These are phyloP conservation scores for Colletotrichum sublineola DNA, from an alignment of 2,329 filamentous ascomycete genomes.

Conservation along the genomic window DNA sequence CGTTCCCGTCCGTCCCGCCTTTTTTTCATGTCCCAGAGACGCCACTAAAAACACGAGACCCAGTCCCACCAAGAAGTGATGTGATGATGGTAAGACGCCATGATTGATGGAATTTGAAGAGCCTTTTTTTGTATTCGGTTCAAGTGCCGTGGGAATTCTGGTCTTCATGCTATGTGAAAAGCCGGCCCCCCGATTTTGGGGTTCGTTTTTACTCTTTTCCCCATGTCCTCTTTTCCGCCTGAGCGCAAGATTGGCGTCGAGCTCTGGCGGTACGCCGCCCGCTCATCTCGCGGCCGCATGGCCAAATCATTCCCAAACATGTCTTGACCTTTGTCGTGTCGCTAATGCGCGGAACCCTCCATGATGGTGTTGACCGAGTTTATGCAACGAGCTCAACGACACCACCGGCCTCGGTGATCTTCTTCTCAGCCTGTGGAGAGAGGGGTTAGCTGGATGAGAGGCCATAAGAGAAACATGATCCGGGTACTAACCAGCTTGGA, in stretches of 20 bases:
- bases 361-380: constrained; percentile 44
- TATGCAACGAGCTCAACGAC: constrained; percentile 95
- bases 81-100: constrained; percentile 6
- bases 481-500: constrained; percentile 73
- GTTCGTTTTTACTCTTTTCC: constrained; percentile 5
- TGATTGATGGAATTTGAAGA: constrained; percentile 40
- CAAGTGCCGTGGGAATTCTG: constrained; percentile 40
- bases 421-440: constrained; percentile 79
- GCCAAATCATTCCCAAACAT: constrained; percentile 36
- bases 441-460: not conserved
- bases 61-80: not conserved
- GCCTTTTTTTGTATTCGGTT: constrained; percentile 44
- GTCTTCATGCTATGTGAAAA: constrained; percentile 44
- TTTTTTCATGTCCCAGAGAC: constrained; percentile 20
- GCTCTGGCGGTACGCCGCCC: constrained; percentile 32
- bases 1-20: constrained; percentile 16
- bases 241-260: constrained; percentile 37
- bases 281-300: constrained; percentile 29
- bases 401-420: constrained; percentile 98
- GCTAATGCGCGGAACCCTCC: constrained; percentile 17
- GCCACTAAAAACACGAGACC: constrained; percentile 22
- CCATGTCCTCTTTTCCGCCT: constrained; percentile 39
- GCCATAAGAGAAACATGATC: too few relatives aligned
- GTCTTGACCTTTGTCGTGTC: not conserved
- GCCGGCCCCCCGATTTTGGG: constrained; percentile 15